Conservation (phyloP, 2,329 filamentous ascomycete species). For the Pseudogymnoascus sp. region DNA sequence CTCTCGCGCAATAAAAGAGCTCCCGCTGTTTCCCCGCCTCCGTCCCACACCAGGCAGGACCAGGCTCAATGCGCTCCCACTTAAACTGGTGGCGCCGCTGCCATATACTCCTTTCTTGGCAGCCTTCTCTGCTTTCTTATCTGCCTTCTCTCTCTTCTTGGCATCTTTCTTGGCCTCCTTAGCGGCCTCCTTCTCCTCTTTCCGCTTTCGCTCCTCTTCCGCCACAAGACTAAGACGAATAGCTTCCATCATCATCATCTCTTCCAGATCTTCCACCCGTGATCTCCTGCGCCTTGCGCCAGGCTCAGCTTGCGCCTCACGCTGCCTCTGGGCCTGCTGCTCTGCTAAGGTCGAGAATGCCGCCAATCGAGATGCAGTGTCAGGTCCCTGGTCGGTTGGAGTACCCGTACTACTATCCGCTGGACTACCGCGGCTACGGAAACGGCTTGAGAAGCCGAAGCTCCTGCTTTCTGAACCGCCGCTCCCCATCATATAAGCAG, state of each 20-base stretch:
- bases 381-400: constrained; percentile 21
- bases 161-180: constrained; percentile 82
- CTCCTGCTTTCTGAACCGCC: constrained; percentile 22
- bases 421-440: constrained; percentile 28
- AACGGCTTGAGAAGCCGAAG: constrained; percentile 26
- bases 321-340: constrained; percentile 1
- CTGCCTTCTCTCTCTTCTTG: constrained; percentile 70
- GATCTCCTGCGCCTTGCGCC: constrained; percentile 38
- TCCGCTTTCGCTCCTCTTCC: constrained; percentile 86
- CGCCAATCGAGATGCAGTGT: constrained; percentile 16
- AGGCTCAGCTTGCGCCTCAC: constrained; percentile 24
- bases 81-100: constrained; percentile 47
- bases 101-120: constrained; percentile 52
- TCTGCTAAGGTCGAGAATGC: constrained; percentile 7
- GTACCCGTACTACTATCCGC: constrained; percentile 26
- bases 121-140: constrained; percentile 44
- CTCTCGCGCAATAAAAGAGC: constrained; percentile 54
- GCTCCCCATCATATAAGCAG: constrained; percentile 81
- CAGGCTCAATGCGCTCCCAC: constrained; percentile 59
- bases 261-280: constrained; percentile 82
- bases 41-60: constrained; percentile 43
- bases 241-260: constrained; percentile 98
- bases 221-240: constrained; percentile 84
- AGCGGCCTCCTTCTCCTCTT: constrained; percentile 69
- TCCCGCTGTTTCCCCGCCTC: constrained; percentile 51